Evolutionary conservation across 2,329 filamentous ascomycete genomes (phyloP).

Genomic region (Tympanopsis confertula): DNA sequence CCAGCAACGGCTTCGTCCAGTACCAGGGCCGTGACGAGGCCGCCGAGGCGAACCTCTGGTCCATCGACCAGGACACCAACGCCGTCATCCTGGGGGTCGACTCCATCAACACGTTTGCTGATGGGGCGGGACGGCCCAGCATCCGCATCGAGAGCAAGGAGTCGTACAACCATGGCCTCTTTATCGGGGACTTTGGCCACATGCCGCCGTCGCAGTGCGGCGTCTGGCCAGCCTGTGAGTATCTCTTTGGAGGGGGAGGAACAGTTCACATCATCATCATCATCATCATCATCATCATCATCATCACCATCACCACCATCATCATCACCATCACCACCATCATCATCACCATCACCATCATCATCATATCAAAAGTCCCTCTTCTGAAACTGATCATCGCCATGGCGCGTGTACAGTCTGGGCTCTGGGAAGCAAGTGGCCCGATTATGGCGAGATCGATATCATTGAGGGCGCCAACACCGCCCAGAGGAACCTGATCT

Average conservation of each 20-base stretch:
- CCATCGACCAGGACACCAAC: conserved; percentile 24
- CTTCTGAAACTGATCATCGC: background rate
- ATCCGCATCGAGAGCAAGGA: conserved; percentile 57
- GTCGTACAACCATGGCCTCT: conserved; percentile 52
- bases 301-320: background rate
- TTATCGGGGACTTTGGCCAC: conserved; percentile 61
- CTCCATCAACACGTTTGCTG: conserved; percentile 19
- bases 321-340: background rate
- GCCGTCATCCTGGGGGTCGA: conserved; percentile 35
- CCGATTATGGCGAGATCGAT: conserved; percentile 51
- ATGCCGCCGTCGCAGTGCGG: conserved; percentile 65
- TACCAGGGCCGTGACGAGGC: conserved; percentile 34
- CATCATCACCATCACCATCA: background rate
- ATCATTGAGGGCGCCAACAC: conserved; percentile 62
- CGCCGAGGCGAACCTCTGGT: conserved; percentile 24
- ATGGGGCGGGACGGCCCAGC: conserved; percentile 39
- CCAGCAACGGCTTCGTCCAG: conserved; percentile 55
- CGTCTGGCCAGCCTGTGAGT: conserved; percentile 59
- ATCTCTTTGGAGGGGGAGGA: background rate
- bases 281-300: background rate
- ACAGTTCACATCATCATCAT: background rate
- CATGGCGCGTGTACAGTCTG: conserved; percentile 31
- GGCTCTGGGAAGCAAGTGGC: conserved; percentile 47
- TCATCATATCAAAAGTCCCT: background rate
- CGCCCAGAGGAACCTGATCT: conserved; percentile 45